These are phyloP conservation scores for Hylodesmum podocarpum DNA, from an alignment of 306 rosid genomes.

Conservation along the genomic window DNA sequence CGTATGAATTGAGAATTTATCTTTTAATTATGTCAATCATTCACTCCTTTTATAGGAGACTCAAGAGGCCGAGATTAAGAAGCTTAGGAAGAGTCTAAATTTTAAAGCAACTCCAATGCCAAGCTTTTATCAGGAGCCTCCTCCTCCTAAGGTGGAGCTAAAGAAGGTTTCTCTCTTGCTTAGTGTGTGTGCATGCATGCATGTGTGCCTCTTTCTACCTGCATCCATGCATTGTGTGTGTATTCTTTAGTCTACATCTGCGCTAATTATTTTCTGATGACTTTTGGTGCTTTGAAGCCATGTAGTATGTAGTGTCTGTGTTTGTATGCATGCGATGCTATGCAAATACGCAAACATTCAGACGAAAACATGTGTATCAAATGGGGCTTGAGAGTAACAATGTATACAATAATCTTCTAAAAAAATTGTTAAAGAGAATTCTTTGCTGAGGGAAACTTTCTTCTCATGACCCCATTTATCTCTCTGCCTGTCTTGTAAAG, in stretches of 20 bases:
- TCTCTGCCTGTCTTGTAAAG: not conserved
- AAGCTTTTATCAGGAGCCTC: conserved; percentile 73
- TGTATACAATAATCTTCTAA: not conserved
- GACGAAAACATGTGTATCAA: not conserved
- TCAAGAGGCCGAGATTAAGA: conserved; percentile 72
- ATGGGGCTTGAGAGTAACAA: conserved; percentile 11
- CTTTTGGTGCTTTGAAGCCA: conserved; percentile 9
- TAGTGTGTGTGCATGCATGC: not conserved
- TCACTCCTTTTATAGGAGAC: conserved; percentile 59
- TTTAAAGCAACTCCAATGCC: conserved; percentile 84
- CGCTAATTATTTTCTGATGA: not conserved
- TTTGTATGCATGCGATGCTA: not conserved
- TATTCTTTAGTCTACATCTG: not conserved
- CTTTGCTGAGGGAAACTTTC: conserved; percentile 21
- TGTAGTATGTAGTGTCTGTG: not conserved
- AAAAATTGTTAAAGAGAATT: not conserved
- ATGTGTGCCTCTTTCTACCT: not conserved
- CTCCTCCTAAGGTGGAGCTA: conserved; percentile 65
- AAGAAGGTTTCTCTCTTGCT: conserved; percentile 52
- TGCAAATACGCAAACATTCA: not conserved
- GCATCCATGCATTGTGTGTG: not conserved
- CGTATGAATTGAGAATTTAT: not conserved
- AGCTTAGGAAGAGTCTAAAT: conserved; percentile 65
- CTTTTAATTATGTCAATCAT: conserved; percentile 7
- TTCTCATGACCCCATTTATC: not conserved